Evolutionary conservation across 768 basidiomycete species (phyloP).

Genomic region (Pulveroboletus sp.): DNA sequence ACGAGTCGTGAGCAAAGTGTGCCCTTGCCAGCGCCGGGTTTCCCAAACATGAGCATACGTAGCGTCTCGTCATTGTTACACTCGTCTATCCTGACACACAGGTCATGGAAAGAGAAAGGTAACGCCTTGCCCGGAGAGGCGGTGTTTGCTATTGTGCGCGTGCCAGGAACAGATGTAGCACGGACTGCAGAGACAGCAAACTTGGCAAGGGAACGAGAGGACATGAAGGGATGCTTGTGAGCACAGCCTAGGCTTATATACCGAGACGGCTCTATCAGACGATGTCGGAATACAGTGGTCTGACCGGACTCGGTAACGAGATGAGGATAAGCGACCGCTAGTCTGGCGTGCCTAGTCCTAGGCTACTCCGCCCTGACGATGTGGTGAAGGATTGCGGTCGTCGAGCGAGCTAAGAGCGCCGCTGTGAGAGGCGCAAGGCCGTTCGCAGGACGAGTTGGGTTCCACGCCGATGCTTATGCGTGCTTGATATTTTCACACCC

Average conservation of each 20-base stretch:
- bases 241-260: conserved; percentile 16
- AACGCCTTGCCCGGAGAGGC: conserved; percentile 37
- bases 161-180: conserved; percentile 6
- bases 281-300: conserved; percentile 9
- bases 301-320: conserved; percentile 3
- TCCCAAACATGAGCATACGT: conserved; percentile 55
- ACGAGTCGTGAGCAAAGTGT: conserved; percentile 73
- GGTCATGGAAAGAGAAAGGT: conserved; percentile 47
- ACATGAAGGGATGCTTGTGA: conserved; percentile 13
- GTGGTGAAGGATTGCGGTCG: not conserved
- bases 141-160: conserved; percentile 30
- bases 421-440: not conserved
- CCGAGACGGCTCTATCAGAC: conserved; percentile 9
- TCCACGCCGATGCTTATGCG: no score
- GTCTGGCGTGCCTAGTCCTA: not conserved
- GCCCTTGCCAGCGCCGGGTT: conserved; percentile 77
- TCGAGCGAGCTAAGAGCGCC: not conserved
- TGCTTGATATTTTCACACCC: no score
- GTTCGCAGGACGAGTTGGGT: no score
- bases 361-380: no score
- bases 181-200: conserved; percentile 8
- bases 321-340: conserved; percentile 1
- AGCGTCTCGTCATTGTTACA: conserved; percentile 26
- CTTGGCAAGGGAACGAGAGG: conserved; percentile 14
- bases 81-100: conserved; percentile 18